Conservation (phyloP, 208 protist species). For the Leptomonas pyrrhocoris region DNA sequence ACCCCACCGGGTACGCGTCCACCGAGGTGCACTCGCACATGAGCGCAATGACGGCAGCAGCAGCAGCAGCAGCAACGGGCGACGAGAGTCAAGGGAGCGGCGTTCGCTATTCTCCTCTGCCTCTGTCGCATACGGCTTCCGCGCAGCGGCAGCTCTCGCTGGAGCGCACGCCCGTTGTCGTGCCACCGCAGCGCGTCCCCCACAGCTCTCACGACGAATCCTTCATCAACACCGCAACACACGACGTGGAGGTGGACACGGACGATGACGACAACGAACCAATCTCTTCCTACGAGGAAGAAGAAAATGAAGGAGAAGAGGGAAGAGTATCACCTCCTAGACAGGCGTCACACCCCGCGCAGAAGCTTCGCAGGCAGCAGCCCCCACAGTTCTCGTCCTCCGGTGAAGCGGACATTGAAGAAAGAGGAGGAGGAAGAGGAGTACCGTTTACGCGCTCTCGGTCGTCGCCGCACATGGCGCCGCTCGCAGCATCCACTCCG, state of each 20-base stretch:
- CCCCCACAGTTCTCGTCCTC: background rate
- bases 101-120: background rate
- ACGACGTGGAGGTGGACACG: background rate
- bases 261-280: background rate
- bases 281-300: too few species aligned
- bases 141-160: constrained; percentile 26
- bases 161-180: constrained; percentile 11
- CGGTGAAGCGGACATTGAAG: background rate
- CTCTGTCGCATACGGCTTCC: background rate
- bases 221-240: background rate
- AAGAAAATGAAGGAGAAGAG: background rate
- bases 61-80: background rate
- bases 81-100: too few species aligned
- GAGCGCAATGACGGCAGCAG: background rate
- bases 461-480: background rate
- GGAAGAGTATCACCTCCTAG: background rate
- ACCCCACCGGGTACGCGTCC: background rate
- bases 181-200: background rate
- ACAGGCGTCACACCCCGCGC: background rate
- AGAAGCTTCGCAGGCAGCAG: background rate
- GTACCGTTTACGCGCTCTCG: background rate
- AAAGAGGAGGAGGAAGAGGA: background rate
- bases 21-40: background rate
- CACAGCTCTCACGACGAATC: background rate
- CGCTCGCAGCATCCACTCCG: constrained; percentile 1